Percentiles rank a stretch among this genome's conserved stretches.
Evolutionary conservation across 2,329 filamentous ascomycete species (phyloP).

Genomic region (Sporothrix globosa): DNA sequence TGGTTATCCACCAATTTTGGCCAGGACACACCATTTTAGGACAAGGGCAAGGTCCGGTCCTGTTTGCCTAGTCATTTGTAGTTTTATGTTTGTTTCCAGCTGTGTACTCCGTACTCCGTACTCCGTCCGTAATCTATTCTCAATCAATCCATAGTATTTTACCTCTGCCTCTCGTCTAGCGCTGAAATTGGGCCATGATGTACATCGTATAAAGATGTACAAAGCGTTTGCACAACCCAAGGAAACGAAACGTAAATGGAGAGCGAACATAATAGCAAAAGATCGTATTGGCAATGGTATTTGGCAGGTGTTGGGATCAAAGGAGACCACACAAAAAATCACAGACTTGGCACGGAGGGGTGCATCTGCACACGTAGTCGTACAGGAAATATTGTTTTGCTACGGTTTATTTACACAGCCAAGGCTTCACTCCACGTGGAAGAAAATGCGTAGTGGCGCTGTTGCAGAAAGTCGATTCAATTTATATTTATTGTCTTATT

Average conservation of each 20-base stretch:
- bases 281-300: no score
- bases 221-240: no score
- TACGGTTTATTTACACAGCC: not conserved
- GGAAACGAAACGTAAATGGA: no score
- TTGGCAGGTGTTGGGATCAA: no score
- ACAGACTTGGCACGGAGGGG: no score
- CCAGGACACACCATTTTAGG: slow-evolving; percentile 18
- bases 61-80: slow-evolving; percentile 1
- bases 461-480: not conserved
- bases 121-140: not conserved
- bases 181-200: no score
- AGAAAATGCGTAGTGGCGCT: not conserved
- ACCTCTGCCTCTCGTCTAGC: no score
- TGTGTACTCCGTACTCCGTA: not conserved
- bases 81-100: not conserved
- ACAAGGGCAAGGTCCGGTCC: slow-evolving; percentile 17
- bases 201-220: no score
- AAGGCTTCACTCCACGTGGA: not conserved
- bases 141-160: not conserved
- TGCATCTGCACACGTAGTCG: no score
- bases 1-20: not conserved
- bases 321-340: no score
- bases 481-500: not conserved
- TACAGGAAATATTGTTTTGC: not conserved
- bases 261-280: no score